phyloP scores from a whole-genome alignment of 371 early-diverging fungal genomes.

The Mucor saturninus region DNA sequence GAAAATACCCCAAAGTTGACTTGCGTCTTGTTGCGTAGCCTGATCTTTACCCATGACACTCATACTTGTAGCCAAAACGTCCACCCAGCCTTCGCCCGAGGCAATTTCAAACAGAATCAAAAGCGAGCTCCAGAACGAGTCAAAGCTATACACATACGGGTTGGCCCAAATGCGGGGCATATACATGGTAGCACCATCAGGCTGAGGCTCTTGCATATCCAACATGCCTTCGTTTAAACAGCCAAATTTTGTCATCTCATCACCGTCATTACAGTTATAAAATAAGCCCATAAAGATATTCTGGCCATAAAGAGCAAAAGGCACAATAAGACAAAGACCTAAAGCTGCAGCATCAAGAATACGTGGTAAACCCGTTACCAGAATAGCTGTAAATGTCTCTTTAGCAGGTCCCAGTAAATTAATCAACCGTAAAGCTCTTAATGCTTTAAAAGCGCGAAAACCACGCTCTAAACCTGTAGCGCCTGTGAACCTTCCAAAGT shows the following conservation, averaged over 20 bases:
- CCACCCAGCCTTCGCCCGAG: conserved; percentile 77
- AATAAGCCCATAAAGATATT: conserved; percentile 66
- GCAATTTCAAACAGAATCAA: conserved; percentile 69
- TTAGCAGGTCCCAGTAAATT: conserved; percentile 61
- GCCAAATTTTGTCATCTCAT: conserved; percentile 20
- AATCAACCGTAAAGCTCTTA: conserved; percentile 69
- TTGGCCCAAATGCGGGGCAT: conserved; percentile 71
- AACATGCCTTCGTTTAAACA: conserved; percentile 51
- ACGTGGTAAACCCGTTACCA: conserved; percentile 61
- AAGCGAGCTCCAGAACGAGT: conserved; percentile 63
- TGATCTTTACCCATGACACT: conserved; percentile 55
- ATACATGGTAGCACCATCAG: conserved; percentile 40
- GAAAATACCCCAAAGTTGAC: conserved; percentile 64
- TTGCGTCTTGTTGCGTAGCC: conserved; percentile 50
- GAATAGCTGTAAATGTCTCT: conserved; percentile 64
- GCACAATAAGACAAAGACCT: conserved; percentile 62
- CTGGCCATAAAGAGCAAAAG: conserved; percentile 73
- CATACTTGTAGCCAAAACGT: conserved; percentile 67
- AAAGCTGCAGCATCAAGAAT: conserved; percentile 67
- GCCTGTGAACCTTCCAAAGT: conserved; percentile 51
- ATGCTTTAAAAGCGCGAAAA: conserved; percentile 67
- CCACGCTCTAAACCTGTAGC: conserved; percentile 60
- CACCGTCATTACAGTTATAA: conserved; percentile 62
- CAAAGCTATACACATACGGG: conserved; percentile 71
- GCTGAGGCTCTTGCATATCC: conserved; percentile 41